Percentiles rank a stretch among this genome's conserved stretches.
Conservation (phyloP, 2,329 filamentous ascomycete species). For the Epichloe amarillans region DNA sequence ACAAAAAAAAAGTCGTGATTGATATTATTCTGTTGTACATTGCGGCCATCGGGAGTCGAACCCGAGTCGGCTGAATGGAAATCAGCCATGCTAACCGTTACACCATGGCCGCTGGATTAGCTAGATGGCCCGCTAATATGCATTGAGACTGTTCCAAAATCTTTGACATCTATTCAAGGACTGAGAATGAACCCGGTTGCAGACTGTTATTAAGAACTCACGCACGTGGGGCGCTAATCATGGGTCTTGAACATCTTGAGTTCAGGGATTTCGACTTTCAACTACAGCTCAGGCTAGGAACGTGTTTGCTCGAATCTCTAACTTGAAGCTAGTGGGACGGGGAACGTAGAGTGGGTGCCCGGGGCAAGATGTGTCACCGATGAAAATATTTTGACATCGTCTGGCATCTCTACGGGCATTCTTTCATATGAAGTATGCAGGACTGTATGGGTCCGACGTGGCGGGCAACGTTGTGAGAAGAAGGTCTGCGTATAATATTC, state of each 20-base stretch:
- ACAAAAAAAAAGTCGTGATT: background rate
- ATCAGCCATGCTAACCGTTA: constrained; percentile 11
- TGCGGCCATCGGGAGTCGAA: constrained; percentile 11
- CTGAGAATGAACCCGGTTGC: too few relatives aligned
- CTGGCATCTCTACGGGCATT: constrained; percentile 36
- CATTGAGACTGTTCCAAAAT: rapidly evolving
- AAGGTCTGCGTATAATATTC: constrained; percentile 45
- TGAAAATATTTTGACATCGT: constrained; percentile 48
- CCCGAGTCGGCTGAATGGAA: constrained; percentile 11
- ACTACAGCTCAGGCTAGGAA: too few relatives aligned
- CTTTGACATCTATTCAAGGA: too few relatives aligned
- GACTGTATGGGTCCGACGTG: constrained; percentile 34
- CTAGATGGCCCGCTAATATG: rapidly evolving
- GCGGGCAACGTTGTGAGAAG: constrained; percentile 32
- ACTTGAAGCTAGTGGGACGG: too few relatives aligned
- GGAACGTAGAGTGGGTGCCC: constrained; percentile 37
- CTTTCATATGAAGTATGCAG: constrained; percentile 14
- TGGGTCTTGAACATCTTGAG: too few relatives aligned
- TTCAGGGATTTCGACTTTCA: too few relatives aligned
- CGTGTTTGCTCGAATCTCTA: too few relatives aligned
- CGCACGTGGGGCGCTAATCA: too few relatives aligned
- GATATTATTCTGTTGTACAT: too few relatives aligned
- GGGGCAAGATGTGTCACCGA: constrained; percentile 47
- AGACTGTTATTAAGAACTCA: too few relatives aligned
- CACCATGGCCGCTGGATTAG: constrained; percentile 6